Evolutionary conservation across 768 basidiomycete species (phyloP).

Genomic region (Termitomyces sp.): DNA sequence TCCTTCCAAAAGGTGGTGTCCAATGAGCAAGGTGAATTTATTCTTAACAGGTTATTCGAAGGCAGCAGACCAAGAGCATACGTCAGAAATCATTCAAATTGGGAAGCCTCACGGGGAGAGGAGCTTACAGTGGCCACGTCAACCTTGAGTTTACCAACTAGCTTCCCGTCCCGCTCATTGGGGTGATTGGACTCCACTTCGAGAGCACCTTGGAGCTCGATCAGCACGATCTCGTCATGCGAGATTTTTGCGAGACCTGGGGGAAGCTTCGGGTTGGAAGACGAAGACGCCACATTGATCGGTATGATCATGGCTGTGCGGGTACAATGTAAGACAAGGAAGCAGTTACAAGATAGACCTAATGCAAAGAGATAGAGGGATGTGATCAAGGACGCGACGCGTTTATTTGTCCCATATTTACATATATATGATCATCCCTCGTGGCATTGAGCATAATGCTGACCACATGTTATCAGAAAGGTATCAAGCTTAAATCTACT

Average conservation of each 20-base stretch:
- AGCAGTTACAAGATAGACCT: neutral
- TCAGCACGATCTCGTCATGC: conserved; percentile 71
- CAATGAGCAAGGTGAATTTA: conserved; percentile 75
- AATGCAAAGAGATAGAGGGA: neutral
- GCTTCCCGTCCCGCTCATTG: conserved; percentile 54
- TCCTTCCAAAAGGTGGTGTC: conserved; percentile 89
- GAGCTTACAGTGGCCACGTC: conserved; percentile 50
- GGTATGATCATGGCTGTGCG: conserved; percentile 57
- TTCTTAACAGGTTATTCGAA: conserved; percentile 35
- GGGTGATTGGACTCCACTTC: conserved; percentile 54
- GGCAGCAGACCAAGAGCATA: neutral
- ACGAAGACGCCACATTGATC: conserved; percentile 37
- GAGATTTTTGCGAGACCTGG: conserved; percentile 67
- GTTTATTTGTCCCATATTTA: conserved; percentile 9
- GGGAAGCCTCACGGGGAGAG: neutral
- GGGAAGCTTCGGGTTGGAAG: conserved; percentile 45
- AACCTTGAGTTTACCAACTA: conserved; percentile 74
- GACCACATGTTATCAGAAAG: neutral
- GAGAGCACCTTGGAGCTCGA: conserved; percentile 85
- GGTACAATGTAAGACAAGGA: neutral
- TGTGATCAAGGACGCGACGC: conserved; percentile 11
- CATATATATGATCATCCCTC: neutral
- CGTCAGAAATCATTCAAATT: neutral
- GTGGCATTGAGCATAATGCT: no score
- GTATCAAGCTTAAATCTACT: neutral